A percentile compares a stretch with the other conserved stretches of the same genome.
Evolutionary conservation across 768 basidiomycete species (phyloP).

Genomic region (Serendipita sp.): DNA sequence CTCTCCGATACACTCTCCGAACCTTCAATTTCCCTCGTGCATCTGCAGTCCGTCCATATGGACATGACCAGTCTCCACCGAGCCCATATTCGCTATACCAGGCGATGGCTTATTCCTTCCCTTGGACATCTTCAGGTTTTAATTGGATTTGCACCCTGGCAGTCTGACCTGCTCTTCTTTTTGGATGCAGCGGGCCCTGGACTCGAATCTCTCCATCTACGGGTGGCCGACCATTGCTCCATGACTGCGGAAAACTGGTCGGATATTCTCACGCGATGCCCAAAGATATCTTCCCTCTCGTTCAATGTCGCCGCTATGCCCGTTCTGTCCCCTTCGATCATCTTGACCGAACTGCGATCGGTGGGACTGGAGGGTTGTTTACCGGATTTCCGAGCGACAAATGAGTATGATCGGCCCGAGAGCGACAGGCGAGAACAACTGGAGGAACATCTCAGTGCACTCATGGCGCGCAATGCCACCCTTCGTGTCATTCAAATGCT

Average conservation of each 20-base stretch:
- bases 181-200: not conserved
- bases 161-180: not conserved
- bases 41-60: not conserved
- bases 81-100: not conserved
- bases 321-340: not conserved
- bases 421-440: constrained; percentile 1
- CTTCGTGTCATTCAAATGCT: not conserved
- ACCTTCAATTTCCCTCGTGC: not conserved
- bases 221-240: not conserved
- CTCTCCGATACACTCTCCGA: constrained; percentile 4
- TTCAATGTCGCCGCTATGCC: constrained; percentile 2
- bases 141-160: not conserved
- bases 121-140: not conserved
- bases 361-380: not conserved
- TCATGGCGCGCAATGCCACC: not conserved
- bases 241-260: not conserved
- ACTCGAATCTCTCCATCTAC: not conserved
- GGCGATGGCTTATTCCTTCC: not conserved
- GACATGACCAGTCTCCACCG: not conserved
- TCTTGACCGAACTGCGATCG: not conserved
- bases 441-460: not conserved
- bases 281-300: not conserved
- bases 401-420: constrained; percentile 1
- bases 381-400: not conserved
- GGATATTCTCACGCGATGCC: not conserved